Base-by-base conservation (phyloP, 345 rosid species). In the Citrus hindsii region DNA sequence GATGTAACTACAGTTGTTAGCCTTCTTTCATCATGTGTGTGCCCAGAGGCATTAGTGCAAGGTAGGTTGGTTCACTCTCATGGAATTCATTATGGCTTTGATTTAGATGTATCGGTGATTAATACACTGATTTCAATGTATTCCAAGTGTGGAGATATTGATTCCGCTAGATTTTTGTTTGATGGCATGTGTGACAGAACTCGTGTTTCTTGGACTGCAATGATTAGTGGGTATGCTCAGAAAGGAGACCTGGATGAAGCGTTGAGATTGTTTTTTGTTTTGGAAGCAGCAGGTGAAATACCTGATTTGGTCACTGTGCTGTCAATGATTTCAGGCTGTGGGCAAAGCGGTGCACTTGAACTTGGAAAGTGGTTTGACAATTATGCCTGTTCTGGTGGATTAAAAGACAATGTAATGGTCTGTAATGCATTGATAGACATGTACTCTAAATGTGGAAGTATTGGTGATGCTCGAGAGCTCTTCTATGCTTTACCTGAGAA, bases 131-230 rank as follows among this genome's bases (percentile, higher is more conserved):
- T 90, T 77, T 91, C 90, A 33, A 87, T 88, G 93, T 92, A 88
- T 83, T 92, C 89, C 56, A 90, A 84, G 76, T 87, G 90, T 18
- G 88, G 83, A 37, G 87, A 84, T 73, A 48, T 76, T 76, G 27
- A 79, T 66, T 85, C 86, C 14, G 94, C 92, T 0, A 87, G 92
- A 80, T 67, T 76, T 67, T 79, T 92, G 58, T 91, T 92, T 73
- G 90, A 92, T 80, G 30, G 66, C 64, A 83, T 88, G 89, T 25
- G 74, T 42, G 35, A 61, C 51, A 84, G 84, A 82, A 84, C 90
- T 78, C 69, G 84, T 81, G 93, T 92, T 83, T 87, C 98, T 9
- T 94, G 98, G 98, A 91, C 90, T 80, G 95, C 90, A 12, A 89
- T 94, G 87, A 90, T 94, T 70, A 84, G 89, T 62, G 98, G 95